A percentile compares a stretch with the other conserved stretches of the same genome.
Conservation (phyloP, 2,329 filamentous ascomycete species). For the Coniochaeta prunicola region DNA sequence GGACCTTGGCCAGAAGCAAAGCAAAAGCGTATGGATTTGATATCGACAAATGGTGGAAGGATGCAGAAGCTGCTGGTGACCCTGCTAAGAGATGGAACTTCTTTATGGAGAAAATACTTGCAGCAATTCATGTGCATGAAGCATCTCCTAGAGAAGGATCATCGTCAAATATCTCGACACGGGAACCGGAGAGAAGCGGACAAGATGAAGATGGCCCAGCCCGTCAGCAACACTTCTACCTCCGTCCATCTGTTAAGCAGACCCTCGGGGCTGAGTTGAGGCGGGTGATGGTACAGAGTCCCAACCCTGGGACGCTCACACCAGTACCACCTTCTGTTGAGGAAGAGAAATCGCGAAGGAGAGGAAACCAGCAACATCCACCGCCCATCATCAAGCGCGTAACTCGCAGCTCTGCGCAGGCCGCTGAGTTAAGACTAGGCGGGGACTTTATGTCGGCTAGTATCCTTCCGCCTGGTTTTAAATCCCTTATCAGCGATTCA, state of each 20-base stretch:
- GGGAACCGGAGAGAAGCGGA: not conserved
- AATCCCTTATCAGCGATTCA: not conserved
- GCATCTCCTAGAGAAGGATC: not conserved
- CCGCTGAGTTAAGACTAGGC: not conserved
- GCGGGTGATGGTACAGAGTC: slow-evolving; percentile 14
- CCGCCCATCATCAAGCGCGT: slow-evolving; percentile 15
- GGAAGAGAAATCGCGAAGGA: slow-evolving; percentile 14
- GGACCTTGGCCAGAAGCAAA: not conserved
- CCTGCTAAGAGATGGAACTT: not conserved
- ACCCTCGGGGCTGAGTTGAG: not conserved
- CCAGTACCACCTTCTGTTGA: slow-evolving; percentile 12
- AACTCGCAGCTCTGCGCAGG: not conserved
- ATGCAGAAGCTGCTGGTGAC: not conserved
- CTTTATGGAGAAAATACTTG: not conserved
- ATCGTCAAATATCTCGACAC: not conserved
- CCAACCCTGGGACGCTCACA: slow-evolving; percentile 8
- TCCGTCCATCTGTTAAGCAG: not conserved
- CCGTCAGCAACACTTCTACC: not conserved
- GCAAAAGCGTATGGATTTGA: not conserved
- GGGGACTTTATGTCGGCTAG: not conserved
- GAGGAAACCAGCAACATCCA: slow-evolving; percentile 9
- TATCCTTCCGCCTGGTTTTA: not conserved
- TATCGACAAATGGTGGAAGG: not conserved
- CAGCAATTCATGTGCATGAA: not conserved
- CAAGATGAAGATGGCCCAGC: not conserved